Conservation (phyloP, 2,329 filamentous ascomycete species). For the Lanzia echinophila region DNA sequence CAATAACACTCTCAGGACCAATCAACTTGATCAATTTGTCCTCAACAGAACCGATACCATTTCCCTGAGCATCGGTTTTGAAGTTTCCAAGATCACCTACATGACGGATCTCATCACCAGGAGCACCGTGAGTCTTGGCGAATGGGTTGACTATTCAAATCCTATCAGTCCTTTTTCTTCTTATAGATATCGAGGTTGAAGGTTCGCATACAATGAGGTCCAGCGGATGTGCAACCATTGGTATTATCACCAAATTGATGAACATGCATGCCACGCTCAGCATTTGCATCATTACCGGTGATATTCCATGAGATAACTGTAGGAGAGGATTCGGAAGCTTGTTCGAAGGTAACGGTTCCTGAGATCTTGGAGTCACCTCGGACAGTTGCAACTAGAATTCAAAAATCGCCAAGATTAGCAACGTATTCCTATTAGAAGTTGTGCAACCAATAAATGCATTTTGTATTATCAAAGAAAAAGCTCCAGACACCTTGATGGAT, state of each 20-base stretch:
- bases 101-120: constrained; percentile 75
- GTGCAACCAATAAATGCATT: too few species aligned
- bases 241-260: constrained; percentile 99
- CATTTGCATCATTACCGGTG: constrained; percentile 85
- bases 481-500: neutral
- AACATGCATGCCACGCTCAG: constrained; percentile 96
- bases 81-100: constrained; percentile 98
- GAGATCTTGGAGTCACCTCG: constrained; percentile 95
- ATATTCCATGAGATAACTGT: constrained; percentile 93
- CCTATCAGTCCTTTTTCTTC: constrained; percentile 12
- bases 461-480: neutral
- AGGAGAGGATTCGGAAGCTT: constrained; percentile 70
- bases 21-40: constrained; percentile 93
- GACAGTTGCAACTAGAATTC: constrained; percentile 74
- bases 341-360: constrained; percentile 93
- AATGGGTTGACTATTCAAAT: constrained; percentile 79
- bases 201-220: constrained; percentile 78
- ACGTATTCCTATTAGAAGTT: too few species aligned
- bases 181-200: neutral
- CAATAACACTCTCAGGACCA: constrained; percentile 88
- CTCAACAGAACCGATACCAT: constrained; percentile 69
- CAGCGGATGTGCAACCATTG: constrained; percentile 98
- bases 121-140: constrained; percentile 86
- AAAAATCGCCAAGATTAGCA: constrained; percentile 13
- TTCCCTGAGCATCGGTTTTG: constrained; percentile 89